Percentiles rank a stretch among this genome's conserved stretches.
Evolutionary conservation across 164 flowering plant genomes (phyloP).

Genomic region (Taxillus chinensis): DNA sequence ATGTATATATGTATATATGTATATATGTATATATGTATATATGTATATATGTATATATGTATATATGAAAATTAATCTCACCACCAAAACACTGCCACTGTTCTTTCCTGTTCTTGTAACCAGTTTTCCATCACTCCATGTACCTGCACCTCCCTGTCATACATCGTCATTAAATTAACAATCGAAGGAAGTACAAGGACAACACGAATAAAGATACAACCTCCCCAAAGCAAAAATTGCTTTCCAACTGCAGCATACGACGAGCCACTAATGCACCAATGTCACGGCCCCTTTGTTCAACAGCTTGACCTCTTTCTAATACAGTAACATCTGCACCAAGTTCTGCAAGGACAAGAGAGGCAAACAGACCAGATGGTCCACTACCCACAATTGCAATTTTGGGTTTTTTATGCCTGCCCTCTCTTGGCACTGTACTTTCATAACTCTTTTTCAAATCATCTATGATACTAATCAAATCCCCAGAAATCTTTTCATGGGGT

Average conservation of each 20-base stretch:
- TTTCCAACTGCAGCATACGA: conserved; percentile 64
- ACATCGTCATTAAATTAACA: conserved; percentile 36
- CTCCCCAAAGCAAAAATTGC: conserved; percentile 99
- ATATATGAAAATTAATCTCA: conserved; percentile 22
- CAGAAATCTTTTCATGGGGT: conserved; percentile 27
- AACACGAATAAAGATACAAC: conserved; percentile 37
- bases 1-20: no score
- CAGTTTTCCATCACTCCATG: conserved; percentile 99
- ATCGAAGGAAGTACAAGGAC: conserved; percentile 1
- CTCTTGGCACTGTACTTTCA: conserved; percentile 14
- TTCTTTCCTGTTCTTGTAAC: conserved; percentile 97
- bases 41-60: no score
- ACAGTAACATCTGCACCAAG: conserved; percentile 90
- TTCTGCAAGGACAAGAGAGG: conserved; percentile 92
- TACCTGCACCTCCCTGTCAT: conserved; percentile 99
- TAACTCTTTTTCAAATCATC: conserved; percentile 19
- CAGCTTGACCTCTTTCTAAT: conserved; percentile 91
- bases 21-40: no score
- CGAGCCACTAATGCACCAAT: conserved; percentile 94
- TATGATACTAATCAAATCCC: conserved; percentile 53
- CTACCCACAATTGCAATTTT: conserved; percentile 87
- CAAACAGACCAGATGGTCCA: conserved; percentile 95
- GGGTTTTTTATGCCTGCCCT: conserved; percentile 32
- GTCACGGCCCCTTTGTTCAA: conserved; percentile 94
- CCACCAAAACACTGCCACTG: conserved; percentile 68